Evolutionary conservation across 2,329 filamentous ascomycete species (phyloP).

Genomic region (Purpureocillium takamizusanense): DNA sequence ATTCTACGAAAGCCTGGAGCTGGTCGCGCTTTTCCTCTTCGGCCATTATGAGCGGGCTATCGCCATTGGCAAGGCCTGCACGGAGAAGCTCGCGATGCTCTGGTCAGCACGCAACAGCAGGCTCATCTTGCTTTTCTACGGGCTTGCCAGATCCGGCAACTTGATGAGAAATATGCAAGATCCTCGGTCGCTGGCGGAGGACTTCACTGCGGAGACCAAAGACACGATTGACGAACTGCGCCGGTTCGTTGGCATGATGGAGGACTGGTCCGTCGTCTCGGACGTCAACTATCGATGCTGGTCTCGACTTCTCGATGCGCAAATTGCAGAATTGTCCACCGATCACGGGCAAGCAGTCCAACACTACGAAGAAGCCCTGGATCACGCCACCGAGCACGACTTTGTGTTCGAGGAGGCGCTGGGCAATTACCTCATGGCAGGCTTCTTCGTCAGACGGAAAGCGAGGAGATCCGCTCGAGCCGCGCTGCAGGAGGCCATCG

Average conservation of each 20-base stretch:
- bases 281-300: constrained; percentile 65
- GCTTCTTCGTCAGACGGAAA: constrained; percentile 56
- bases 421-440: constrained; percentile 64
- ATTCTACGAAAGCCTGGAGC: constrained; percentile 60
- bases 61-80: constrained; percentile 42
- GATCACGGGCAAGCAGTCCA: constrained; percentile 50
- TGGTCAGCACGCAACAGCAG: constrained; percentile 53
- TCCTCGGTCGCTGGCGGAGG: constrained; percentile 31
- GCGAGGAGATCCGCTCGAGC: constrained; percentile 60
- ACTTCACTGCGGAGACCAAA: constrained; percentile 31
- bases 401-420: constrained; percentile 65
- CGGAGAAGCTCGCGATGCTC: constrained; percentile 37
- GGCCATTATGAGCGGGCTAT: constrained; percentile 53
- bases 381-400: constrained; percentile 59
- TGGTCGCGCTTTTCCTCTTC: constrained; percentile 53
- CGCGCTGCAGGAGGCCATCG: constrained; percentile 58
- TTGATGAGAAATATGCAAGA: constrained; percentile 41
- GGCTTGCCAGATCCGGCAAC: constrained; percentile 44
- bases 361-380: constrained; percentile 61
- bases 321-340: constrained; percentile 53
- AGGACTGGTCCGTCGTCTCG: constrained; percentile 54
- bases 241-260: constrained; percentile 49
- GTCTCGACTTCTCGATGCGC: constrained; percentile 59
- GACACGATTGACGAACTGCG: constrained; percentile 44
- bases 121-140: constrained; percentile 50